Percentiles rank a stretch among this genome's conserved stretches.
Evolutionary conservation across 2,329 filamentous ascomycete species (phyloP).

Genomic region (Talaromyces sp.): DNA sequence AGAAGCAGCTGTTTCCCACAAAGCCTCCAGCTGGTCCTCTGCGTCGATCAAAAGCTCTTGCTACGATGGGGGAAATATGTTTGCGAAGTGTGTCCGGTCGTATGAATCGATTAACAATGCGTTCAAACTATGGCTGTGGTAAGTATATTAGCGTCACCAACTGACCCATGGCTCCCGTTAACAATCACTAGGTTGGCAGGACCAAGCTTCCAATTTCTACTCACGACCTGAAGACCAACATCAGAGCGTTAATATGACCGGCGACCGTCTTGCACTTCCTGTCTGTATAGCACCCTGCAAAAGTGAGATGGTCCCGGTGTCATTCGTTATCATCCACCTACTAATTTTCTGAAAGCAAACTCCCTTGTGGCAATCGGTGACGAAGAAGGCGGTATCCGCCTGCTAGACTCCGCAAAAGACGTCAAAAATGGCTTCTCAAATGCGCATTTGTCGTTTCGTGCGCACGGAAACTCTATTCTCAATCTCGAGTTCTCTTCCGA

Average conservation of each 20-base stretch:
- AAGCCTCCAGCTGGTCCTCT: constrained; percentile 24
- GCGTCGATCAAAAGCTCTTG: constrained; percentile 30
- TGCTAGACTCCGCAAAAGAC: constrained; percentile 55
- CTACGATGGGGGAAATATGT: constrained; percentile 32
- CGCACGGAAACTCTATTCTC: constrained; percentile 67
- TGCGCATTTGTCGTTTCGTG: constrained; percentile 53
- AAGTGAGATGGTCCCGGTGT: constrained; percentile 40
- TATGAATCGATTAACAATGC: constrained; percentile 26
- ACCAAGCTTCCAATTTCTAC: constrained; percentile 56
- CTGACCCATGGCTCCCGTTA: background rate
- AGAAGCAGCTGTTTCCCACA: constrained; percentile 7
- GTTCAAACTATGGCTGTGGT: constrained; percentile 33
- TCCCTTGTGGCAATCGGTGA: constrained; percentile 64
- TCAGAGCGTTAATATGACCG: constrained; percentile 36
- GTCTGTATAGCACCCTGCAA: constrained; percentile 64
- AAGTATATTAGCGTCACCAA: constrained; percentile 4
- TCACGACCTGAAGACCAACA: constrained; percentile 51
- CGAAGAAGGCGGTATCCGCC: constrained; percentile 60
- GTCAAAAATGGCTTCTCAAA: constrained; percentile 49
- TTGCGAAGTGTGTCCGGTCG: constrained; percentile 31
- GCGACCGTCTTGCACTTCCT: constrained; percentile 47
- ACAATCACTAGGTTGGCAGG: constrained; percentile 45
- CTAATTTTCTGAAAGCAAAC: constrained; percentile 42
- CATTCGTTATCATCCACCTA: background rate
- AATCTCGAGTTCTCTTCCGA: constrained; percentile 64